Conservation (phyloP, 164 flowering plant species). For the Vitis rotundifolia region DNA sequence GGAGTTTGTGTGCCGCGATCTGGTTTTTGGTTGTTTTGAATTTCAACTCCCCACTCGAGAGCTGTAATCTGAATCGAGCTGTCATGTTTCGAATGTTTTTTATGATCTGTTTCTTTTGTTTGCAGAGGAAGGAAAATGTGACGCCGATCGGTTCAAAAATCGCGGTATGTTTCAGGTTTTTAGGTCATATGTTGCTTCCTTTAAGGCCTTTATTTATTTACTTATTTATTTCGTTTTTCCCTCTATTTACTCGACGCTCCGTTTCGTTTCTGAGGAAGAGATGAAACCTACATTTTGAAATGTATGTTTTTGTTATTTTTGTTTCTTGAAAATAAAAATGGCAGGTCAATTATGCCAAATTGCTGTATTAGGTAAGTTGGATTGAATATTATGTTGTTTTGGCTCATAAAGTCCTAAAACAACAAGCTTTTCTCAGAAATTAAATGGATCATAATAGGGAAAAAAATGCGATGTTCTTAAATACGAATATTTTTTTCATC, state of each 20-base stretch:
- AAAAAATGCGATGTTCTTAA: neutral
- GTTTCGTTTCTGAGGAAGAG: neutral
- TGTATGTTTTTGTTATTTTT: neutral
- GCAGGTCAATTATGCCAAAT: too few species aligned
- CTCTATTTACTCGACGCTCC: neutral
- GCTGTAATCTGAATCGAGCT: too few species aligned
- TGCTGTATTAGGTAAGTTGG: too few species aligned
- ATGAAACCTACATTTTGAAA: neutral
- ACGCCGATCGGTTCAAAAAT: constrained; percentile 56
- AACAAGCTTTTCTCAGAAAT: too few species aligned
- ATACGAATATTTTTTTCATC: neutral
- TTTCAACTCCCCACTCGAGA: neutral
- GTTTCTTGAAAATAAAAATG: neutral
- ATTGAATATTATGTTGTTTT: too few species aligned
- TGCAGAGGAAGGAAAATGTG: constrained; percentile 64
- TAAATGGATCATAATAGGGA: too few species aligned
- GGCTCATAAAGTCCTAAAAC: too few species aligned
- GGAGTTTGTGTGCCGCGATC: too few species aligned
- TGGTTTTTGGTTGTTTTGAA: neutral
- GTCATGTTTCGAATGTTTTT: neutral
- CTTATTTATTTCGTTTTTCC: neutral
- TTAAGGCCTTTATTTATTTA: neutral
- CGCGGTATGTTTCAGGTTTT: constrained; percentile 31
- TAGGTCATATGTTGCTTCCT: neutral
- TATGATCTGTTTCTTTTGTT: neutral